Percentiles rank a stretch among this genome's conserved stretches.
phyloP scores from a whole-genome alignment of 805 yeast species.

The Candida palmyrensis region DNA sequence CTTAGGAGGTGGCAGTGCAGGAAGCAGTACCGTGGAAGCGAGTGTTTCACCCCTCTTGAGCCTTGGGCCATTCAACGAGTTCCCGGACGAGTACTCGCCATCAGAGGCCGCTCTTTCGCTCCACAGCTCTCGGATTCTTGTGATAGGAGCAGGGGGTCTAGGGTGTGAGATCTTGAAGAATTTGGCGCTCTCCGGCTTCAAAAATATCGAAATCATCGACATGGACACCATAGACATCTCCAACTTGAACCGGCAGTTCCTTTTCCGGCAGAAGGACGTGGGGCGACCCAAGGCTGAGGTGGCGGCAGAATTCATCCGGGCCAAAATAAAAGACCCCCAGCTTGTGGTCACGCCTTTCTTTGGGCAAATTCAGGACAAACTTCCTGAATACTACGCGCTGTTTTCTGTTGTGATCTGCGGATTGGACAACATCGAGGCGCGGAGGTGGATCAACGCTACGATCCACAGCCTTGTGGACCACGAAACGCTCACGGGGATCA shows the following conservation, averaged over 20 bases:
- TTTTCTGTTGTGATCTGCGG: conserved; percentile 82
- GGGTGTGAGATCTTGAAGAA: conserved; percentile 79
- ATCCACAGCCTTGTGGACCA: conserved; percentile 59
- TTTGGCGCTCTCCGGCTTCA: conserved; percentile 65
- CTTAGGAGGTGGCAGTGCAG: not conserved
- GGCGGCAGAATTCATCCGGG: conserved; percentile 54
- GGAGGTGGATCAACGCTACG: conserved; percentile 80
- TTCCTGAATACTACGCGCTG: conserved; percentile 54
- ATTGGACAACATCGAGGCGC: conserved; percentile 81
- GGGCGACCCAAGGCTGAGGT: conserved; percentile 63
- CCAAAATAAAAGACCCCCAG: conserved; percentile 33
- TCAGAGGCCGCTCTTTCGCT: conserved; percentile 19
- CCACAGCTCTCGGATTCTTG: conserved; percentile 22
- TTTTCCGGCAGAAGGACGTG: conserved; percentile 56
- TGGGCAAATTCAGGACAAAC: conserved; percentile 56
- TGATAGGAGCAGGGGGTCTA: conserved; percentile 78
- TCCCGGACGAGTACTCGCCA: conserved; percentile 26
- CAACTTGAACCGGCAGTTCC: conserved; percentile 70
- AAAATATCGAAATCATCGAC: conserved; percentile 62
- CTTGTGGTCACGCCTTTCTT: conserved; percentile 53
- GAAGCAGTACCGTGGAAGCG: no score
- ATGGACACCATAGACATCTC: conserved; percentile 82
- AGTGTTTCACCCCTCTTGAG: conserved; percentile 13
- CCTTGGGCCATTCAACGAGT: conserved; percentile 38
- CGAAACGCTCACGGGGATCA: conserved; percentile 26